These are phyloP conservation scores for Verbascum thapsus DNA, from an alignment of 257 asterid genomes.

Conservation along the genomic window DNA sequence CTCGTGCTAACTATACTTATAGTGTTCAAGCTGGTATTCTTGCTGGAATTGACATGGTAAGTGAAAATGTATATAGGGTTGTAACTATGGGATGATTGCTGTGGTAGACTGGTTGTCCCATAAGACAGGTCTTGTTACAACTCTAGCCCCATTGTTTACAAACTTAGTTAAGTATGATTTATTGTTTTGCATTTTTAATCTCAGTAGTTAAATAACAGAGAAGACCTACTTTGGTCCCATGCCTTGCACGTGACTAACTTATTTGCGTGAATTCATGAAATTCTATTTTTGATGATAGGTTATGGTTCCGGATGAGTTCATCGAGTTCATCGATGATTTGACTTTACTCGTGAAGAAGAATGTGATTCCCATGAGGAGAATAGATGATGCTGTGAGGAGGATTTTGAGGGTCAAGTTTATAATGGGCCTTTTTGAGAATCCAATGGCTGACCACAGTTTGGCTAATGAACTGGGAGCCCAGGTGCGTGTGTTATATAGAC, in stretches of 20 bases:
- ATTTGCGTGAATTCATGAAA: too few relatives aligned
- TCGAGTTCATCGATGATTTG: constrained; percentile 48
- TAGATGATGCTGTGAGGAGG: constrained; percentile 66
- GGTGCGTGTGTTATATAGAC: constrained; percentile 27
- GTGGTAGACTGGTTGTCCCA: too few relatives aligned
- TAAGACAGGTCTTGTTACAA: too few relatives aligned
- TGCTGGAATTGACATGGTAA: constrained; percentile 83
- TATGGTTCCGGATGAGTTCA: constrained; percentile 51
- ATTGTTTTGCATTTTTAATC: too few relatives aligned
- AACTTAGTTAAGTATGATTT: too few relatives aligned
- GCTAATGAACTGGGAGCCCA: constrained; percentile 48
- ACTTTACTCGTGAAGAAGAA: constrained; percentile 49
- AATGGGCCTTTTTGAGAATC: constrained; percentile 68
- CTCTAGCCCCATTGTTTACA: too few relatives aligned
- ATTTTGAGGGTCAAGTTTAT: constrained; percentile 63
- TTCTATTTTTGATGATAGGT: constrained; percentile 34
- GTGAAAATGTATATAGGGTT: constrained; percentile 4
- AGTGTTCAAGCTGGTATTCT: constrained; percentile 51
- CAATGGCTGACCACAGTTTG: constrained; percentile 51
- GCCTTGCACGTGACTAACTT: too few relatives aligned
- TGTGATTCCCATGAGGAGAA: constrained; percentile 54
- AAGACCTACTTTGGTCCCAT: too few relatives aligned
- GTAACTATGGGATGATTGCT: too few relatives aligned
- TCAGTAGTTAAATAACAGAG: too few relatives aligned
- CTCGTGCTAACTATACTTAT: constrained; percentile 61